Evolutionary conservation across 2,329 filamentous ascomycete species (phyloP).

Genomic region (Neocatenulostroma microsporum): DNA sequence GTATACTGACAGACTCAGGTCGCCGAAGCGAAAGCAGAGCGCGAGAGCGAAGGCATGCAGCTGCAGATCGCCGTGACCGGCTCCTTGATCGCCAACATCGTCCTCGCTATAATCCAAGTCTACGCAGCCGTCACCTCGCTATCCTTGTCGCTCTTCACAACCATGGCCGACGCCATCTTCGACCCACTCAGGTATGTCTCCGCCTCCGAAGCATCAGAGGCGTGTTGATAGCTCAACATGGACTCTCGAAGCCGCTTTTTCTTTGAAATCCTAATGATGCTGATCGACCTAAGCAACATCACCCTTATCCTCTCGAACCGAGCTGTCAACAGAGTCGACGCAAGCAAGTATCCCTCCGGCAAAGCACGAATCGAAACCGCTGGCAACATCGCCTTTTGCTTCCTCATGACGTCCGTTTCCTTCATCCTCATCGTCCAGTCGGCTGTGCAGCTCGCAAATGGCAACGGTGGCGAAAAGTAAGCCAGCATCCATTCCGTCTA

Average conservation of each 20-base stretch:
- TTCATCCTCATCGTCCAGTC: slow-evolving; percentile 89
- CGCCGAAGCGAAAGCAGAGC: slow-evolving; percentile 69
- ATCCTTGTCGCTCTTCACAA: slow-evolving; percentile 94
- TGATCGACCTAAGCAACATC: slow-evolving; percentile 55
- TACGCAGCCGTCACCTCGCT: slow-evolving; percentile 81
- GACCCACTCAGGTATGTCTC: slow-evolving; percentile 50
- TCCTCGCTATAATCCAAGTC: slow-evolving; percentile 72
- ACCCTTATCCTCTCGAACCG: slow-evolving; percentile 81
- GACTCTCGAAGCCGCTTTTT: too few species aligned
- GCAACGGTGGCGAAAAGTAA: slow-evolving; percentile 32
- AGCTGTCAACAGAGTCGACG: slow-evolving; percentile 79
- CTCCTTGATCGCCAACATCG: slow-evolving; percentile 69
- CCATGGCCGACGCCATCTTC: slow-evolving; percentile 92
- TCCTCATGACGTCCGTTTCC: slow-evolving; percentile 88
- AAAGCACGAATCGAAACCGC: slow-evolving; percentile 92
- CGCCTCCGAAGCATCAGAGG: background rate
- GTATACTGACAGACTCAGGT: slow-evolving; percentile 48
- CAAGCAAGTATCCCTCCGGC: slow-evolving; percentile 77
- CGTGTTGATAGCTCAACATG: background rate
- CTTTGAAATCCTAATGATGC: background rate
- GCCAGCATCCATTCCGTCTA: background rate
- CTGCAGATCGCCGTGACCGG: slow-evolving; percentile 61
- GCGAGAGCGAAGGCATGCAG: slow-evolving; percentile 71
- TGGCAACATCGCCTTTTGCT: slow-evolving; percentile 93
- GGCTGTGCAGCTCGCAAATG: slow-evolving; percentile 57